Conservation (phyloP, 2,329 filamentous ascomycete genomes). For the Colletotrichum liaoningense region DNA sequence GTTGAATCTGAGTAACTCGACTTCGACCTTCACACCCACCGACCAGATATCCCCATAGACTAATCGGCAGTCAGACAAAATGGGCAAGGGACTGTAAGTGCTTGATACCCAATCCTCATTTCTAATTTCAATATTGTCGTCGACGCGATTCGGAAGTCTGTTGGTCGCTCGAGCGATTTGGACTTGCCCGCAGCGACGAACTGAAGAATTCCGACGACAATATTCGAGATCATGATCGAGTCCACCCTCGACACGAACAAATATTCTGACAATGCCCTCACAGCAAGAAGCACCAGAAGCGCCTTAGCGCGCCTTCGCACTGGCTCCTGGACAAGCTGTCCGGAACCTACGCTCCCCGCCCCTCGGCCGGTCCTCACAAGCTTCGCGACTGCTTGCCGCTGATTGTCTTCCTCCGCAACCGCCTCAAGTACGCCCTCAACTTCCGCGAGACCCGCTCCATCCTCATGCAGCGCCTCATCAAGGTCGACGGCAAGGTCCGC, state of each 20-base stretch:
- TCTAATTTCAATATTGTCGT: background rate
- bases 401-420: conserved; percentile 97
- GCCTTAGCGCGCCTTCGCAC: conserved; percentile 98
- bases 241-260: background rate
- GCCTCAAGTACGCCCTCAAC: conserved; percentile 99
- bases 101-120: background rate
- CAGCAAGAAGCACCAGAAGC: conserved; percentile 99
- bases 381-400: conserved; percentile 98
- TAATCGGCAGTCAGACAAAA: conserved; percentile 55
- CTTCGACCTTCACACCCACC: conserved; percentile 34
- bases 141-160: background rate
- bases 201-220: background rate
- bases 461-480: conserved; percentile 99
- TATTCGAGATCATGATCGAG: background rate
- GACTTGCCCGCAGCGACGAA: background rate
- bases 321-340: conserved; percentile 99
- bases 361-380: conserved; percentile 95
- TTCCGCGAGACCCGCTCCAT: conserved; percentile 97
- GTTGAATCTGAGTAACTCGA: background rate
- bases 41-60: conserved; percentile 36
- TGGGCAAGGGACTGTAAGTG: conserved; percentile 74
- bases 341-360: conserved; percentile 82
- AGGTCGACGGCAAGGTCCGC: conserved; percentile 99
- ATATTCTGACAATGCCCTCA: conserved; percentile 48
- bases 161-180: background rate